Percentiles rank a stretch among this genome's conserved stretches.
Evolutionary conservation across 2,329 filamentous ascomycete genomes (phyloP).

Genomic region (Cercospora zeae-maydis): DNA sequence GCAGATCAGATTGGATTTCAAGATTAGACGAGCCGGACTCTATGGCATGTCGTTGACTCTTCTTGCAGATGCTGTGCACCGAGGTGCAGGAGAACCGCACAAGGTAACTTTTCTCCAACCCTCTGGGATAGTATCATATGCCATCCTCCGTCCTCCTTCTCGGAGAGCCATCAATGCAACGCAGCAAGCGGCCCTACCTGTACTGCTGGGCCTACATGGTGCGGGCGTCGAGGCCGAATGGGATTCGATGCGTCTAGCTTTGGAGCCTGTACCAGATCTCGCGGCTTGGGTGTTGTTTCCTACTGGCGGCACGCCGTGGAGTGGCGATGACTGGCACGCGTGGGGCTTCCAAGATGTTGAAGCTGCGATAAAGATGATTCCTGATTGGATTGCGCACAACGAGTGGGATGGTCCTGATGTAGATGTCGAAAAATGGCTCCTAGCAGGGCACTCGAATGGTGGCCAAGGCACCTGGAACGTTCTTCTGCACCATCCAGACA

Average conservation of each 20-base stretch:
- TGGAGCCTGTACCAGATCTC: constrained; percentile 51
- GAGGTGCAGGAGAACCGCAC: constrained; percentile 40
- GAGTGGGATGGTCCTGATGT: constrained; percentile 50
- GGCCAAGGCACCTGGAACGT: constrained; percentile 59
- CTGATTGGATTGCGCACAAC: constrained; percentile 48
- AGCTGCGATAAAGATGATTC: constrained; percentile 50
- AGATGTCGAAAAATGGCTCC: constrained; percentile 49
- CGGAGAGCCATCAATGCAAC: constrained; percentile 34
- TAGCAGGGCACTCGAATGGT: constrained; percentile 58
- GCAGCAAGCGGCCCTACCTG: constrained; percentile 39
- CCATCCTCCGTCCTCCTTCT: constrained; percentile 54
- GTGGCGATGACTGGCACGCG: constrained; percentile 59
- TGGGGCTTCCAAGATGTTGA: constrained; percentile 57
- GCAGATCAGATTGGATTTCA: constrained; percentile 19
- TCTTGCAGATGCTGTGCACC: constrained; percentile 8
- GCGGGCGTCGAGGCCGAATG: constrained; percentile 55
- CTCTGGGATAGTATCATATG: constrained; percentile 54
- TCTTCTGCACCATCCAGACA: constrained; percentile 55
- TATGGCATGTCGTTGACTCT: constrained; percentile 13
- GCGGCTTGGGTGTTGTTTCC: constrained; percentile 56
- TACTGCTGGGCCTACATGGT: constrained; percentile 54
- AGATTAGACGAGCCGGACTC: constrained; percentile 15
- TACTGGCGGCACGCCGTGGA: constrained; percentile 57
- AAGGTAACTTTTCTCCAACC: constrained; percentile 56
- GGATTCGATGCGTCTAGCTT: constrained; percentile 44